Evolutionary conservation across 2,329 filamentous ascomycete species (phyloP).

Genomic region (Davidsoniella eucalypti): DNA sequence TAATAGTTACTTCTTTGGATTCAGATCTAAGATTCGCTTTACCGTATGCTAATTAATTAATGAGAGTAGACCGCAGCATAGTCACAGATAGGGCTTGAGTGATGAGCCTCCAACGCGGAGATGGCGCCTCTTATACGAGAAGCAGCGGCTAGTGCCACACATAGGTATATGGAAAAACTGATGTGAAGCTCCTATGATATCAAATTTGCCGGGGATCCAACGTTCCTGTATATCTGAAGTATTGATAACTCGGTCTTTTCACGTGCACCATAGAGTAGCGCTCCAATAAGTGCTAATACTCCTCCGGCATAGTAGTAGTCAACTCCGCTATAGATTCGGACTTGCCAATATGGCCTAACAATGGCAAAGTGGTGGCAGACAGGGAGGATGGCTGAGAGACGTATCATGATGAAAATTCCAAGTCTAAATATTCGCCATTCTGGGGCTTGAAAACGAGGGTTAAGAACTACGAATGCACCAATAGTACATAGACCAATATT

Average conservation of each 20-base stretch:
- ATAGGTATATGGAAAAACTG: constrained; percentile 30
- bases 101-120: constrained; percentile 15
- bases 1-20: too few relatives aligned
- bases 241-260: not conserved
- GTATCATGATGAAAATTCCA: constrained; percentile 22
- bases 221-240: constrained; percentile 19
- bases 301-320: constrained; percentile 26
- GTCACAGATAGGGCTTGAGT: constrained; percentile 2
- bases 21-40: too few relatives aligned
- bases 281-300: constrained; percentile 22
- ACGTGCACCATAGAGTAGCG: constrained; percentile 25
- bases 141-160: constrained; percentile 24
- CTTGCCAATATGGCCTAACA: constrained; percentile 23
- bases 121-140: constrained; percentile 14
- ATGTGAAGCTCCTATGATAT: constrained; percentile 28
- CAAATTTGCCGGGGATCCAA: constrained; percentile 25
- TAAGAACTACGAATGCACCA: constrained; percentile 22
- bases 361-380: constrained; percentile 25
- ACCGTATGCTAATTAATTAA: too few relatives aligned
- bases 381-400: constrained; percentile 23
- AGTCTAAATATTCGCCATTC: constrained; percentile 22
- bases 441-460: constrained; percentile 21
- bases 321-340: constrained; percentile 24
- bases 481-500: constrained; percentile 20
- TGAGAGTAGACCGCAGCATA: too few relatives aligned